These are phyloP conservation scores for Claviceps africana DNA, from an alignment of 2,329 filamentous ascomycete genomes.

Conservation along the genomic window DNA sequence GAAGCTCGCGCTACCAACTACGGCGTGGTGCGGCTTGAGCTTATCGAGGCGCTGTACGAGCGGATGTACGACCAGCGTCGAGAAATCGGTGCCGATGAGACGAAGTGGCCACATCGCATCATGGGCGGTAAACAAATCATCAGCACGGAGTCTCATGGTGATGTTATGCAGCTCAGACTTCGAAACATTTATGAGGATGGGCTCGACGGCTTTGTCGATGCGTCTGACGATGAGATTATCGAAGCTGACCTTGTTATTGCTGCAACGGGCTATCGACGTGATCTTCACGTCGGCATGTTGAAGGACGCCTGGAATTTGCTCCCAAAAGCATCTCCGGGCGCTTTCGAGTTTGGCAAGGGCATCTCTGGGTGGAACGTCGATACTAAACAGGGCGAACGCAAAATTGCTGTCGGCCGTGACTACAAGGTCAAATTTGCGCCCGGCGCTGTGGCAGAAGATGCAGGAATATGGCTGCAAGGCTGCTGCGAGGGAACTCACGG, in stretches of 20 bases:
- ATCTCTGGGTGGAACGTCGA: conserved; percentile 28
- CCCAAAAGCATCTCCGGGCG: conserved; percentile 29
- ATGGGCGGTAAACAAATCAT: conserved; percentile 53
- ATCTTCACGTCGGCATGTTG: conserved; percentile 67
- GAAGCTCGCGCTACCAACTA: conserved; percentile 84
- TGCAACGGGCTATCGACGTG: conserved; percentile 73
- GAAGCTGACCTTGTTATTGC: conserved; percentile 73
- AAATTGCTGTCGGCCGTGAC: conserved; percentile 59
- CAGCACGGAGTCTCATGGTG: conserved; percentile 38
- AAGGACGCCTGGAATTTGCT: conserved; percentile 51
- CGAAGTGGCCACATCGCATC: conserved; percentile 71
- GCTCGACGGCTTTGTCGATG: conserved; percentile 25
- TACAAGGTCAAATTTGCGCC: conserved; percentile 63
- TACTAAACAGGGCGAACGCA: conserved; percentile 23
- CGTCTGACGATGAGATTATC: conserved; percentile 40
- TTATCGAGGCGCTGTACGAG: conserved; percentile 82
- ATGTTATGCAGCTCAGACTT: conserved; percentile 46
- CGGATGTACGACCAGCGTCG: conserved; percentile 77
- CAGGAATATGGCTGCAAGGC: conserved; percentile 84
- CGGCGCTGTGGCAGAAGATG: conserved; percentile 52
- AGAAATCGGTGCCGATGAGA: conserved; percentile 51
- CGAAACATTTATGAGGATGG: conserved; percentile 29
- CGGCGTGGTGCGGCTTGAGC: conserved; percentile 77
- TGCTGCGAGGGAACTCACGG: conserved; percentile 90
- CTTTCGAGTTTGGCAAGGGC: conserved; percentile 18